Conservation (phyloP, 2,329 filamentous ascomycete genomes). For the Chalara sp. region DNA sequence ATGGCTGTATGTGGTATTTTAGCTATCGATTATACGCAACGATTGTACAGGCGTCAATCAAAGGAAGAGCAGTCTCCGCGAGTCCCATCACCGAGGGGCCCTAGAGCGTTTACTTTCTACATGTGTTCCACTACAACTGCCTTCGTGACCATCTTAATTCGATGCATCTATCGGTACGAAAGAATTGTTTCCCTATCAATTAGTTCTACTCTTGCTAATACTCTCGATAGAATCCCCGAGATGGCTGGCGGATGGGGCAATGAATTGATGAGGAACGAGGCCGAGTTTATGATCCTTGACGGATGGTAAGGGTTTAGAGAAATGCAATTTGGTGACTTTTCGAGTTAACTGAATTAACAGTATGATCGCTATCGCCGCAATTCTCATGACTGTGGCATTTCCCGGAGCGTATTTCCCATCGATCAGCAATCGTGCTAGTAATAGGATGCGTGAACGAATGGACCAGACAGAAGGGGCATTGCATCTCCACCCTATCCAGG, state of each 20-base stretch:
- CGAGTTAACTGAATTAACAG: too few relatives aligned
- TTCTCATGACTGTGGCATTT: too few relatives aligned
- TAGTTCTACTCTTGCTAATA: too few relatives aligned
- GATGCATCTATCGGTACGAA: conserved; percentile 17
- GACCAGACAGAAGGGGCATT: too few relatives aligned
- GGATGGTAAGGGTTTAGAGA: conserved; percentile 13
- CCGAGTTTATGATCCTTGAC: conserved; percentile 50
- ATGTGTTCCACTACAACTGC: conserved; percentile 9
- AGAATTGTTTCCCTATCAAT: too few relatives aligned
- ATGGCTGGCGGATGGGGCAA: conserved; percentile 61
- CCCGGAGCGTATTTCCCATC: too few relatives aligned
- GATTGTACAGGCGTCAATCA: conserved; percentile 18
- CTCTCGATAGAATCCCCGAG: conserved; percentile 37
- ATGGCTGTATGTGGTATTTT: conserved; percentile 34
- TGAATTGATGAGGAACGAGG: conserved; percentile 55
- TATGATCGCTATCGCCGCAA: too few relatives aligned
- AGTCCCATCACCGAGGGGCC: conserved; percentile 4
- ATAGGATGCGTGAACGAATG: too few relatives aligned
- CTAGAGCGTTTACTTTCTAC: conserved; percentile 11
- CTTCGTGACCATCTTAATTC: conserved; percentile 13
- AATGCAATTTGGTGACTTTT: too few relatives aligned
- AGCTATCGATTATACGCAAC: conserved; percentile 42
- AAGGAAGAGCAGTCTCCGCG: conserved; percentile 5
- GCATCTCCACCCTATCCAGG: too few relatives aligned
- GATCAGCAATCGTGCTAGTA: too few relatives aligned